Percentiles rank a stretch among this genome's conserved stretches.
These are phyloP conservation scores for Tetracentron sinense DNA, from an alignment of 164 flowering plant genomes.

Conservation along the genomic window DNA sequence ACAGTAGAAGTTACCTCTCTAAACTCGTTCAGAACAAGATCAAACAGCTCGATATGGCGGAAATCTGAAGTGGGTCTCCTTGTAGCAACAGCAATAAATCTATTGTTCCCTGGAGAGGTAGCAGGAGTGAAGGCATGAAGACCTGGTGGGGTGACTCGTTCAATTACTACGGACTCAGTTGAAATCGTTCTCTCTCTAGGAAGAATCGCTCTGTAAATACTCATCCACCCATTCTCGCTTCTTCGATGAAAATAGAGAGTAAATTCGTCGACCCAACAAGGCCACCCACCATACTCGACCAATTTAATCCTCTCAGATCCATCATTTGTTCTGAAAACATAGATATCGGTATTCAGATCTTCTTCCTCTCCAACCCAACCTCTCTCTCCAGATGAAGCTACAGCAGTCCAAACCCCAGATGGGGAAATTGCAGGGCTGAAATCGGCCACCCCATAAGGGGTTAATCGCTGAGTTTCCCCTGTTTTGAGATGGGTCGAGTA, in stretches of 20 bases:
- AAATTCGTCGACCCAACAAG: constrained; percentile 71
- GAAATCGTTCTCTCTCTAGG: constrained; percentile 20
- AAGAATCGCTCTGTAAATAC: constrained; percentile 56
- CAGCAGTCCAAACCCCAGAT: constrained; percentile 76
- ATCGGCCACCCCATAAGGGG: constrained; percentile 68
- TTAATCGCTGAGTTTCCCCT: constrained; percentile 60
- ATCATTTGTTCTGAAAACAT: constrained; percentile 58
- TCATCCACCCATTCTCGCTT: constrained; percentile 75
- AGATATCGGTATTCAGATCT: constrained; percentile 66
- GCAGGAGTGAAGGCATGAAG: constrained; percentile 90
- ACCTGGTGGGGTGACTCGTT: constrained; percentile 84
- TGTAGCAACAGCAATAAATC: constrained; percentile 70
- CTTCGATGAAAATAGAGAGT: constrained; percentile 70
- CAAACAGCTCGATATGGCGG: constrained; percentile 74
- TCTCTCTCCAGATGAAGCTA: constrained; percentile 64
- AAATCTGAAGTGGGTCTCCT: constrained; percentile 58
- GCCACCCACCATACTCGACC: constrained; percentile 90
- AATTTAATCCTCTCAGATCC: constrained; percentile 60
- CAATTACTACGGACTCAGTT: constrained; percentile 34
- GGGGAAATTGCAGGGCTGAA: constrained; percentile 88
- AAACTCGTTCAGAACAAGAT: constrained; percentile 41
- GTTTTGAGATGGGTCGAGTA: constrained; percentile 56
- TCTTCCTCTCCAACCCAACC: constrained; percentile 83
- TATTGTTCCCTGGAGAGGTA: constrained; percentile 39
- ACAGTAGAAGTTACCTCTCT: constrained; percentile 47